A percentile compares a stretch with the other conserved stretches of the same genome.
Evolutionary conservation across 495 filamentous ascomycete species (phyloP).

Genomic region (Penicillium subrubescens): DNA sequence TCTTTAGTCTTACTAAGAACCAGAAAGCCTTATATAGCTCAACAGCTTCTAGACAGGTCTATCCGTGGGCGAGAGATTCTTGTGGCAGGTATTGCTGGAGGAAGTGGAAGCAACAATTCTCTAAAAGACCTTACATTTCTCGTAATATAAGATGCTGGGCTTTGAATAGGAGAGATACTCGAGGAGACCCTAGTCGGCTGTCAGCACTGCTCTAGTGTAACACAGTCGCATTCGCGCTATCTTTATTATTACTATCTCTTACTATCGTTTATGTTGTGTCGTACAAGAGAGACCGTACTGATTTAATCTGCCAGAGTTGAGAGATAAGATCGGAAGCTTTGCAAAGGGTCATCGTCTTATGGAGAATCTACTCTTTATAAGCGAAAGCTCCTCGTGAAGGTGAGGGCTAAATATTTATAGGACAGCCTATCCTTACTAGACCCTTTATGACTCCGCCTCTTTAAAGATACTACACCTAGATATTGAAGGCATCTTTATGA

Average conservation of each 20-base stretch:
- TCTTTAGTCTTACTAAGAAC: too few species aligned
- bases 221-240: not conserved
- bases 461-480: too few species aligned
- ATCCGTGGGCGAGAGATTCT: too few species aligned
- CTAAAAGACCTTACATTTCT: too few species aligned
- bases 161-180: constrained; percentile 1
- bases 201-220: not conserved
- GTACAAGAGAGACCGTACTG: too few species aligned
- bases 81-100: too few species aligned
- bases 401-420: not conserved
- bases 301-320: constrained; percentile 1
- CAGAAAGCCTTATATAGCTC: too few species aligned
- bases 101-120: too few species aligned
- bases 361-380: constrained; percentile 1
- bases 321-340: constrained; percentile 2
- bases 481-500: constrained; percentile 2
- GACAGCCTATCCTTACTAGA: constrained; percentile 1
- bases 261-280: not conserved
- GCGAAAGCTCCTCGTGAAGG: not conserved
- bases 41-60: too few species aligned
- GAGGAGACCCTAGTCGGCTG: not conserved
- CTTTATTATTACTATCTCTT: not conserved
- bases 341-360: too few species aligned
- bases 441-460: not conserved
- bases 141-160: too few species aligned